phyloP scores from a whole-genome alignment of 2,329 filamentous ascomycete species.

The Nothophaeocryptopus gaeumannii region DNA sequence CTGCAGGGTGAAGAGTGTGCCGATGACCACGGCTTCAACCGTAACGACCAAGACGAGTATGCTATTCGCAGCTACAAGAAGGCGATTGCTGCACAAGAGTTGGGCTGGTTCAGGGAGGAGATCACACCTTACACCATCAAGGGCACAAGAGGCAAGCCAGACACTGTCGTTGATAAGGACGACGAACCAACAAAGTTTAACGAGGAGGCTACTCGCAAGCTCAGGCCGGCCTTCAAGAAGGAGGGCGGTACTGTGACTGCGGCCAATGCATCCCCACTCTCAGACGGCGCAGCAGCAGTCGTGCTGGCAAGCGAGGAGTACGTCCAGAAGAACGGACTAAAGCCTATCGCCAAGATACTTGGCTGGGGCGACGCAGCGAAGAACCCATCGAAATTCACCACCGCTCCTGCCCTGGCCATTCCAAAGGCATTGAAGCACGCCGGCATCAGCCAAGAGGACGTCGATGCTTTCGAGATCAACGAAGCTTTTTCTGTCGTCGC shows the following conservation, averaged over 20 bases:
- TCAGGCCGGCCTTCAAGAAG: slow-evolving; percentile 75
- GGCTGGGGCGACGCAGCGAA: slow-evolving; percentile 96
- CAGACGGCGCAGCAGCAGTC: slow-evolving; percentile 88
- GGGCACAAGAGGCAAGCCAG: slow-evolving; percentile 85
- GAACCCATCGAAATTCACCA: slow-evolving; percentile 92
- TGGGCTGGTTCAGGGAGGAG: slow-evolving; percentile 77
- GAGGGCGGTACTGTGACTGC: slow-evolving; percentile 82
- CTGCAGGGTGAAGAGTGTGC: slow-evolving; percentile 89
- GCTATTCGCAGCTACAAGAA: slow-evolving; percentile 94
- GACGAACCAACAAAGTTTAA: slow-evolving; percentile 90
- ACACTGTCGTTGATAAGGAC: slow-evolving; percentile 74
- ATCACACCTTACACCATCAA: slow-evolving; percentile 87
- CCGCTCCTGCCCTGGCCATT: slow-evolving; percentile 86
- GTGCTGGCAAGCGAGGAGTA: slow-evolving; percentile 93
- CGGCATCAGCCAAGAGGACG: slow-evolving; percentile 68
- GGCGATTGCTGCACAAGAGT: slow-evolving; percentile 79
- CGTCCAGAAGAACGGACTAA: slow-evolving; percentile 85
- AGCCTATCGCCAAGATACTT: slow-evolving; percentile 91
- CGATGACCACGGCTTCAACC: slow-evolving; percentile 72
- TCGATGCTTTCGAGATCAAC: slow-evolving; percentile 98
- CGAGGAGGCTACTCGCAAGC: slow-evolving; percentile 49
- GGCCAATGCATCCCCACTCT: slow-evolving; percentile 93
- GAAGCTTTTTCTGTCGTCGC: slow-evolving; percentile 98
- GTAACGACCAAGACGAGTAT: slow-evolving; percentile 90
- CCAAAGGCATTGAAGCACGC: slow-evolving; percentile 98